A percentile compares a stretch with the other conserved stretches of the same genome.
phyloP scores from a whole-genome alignment of 371 early-diverging fungal genomes.

The Umbelopsis sp. region DNA sequence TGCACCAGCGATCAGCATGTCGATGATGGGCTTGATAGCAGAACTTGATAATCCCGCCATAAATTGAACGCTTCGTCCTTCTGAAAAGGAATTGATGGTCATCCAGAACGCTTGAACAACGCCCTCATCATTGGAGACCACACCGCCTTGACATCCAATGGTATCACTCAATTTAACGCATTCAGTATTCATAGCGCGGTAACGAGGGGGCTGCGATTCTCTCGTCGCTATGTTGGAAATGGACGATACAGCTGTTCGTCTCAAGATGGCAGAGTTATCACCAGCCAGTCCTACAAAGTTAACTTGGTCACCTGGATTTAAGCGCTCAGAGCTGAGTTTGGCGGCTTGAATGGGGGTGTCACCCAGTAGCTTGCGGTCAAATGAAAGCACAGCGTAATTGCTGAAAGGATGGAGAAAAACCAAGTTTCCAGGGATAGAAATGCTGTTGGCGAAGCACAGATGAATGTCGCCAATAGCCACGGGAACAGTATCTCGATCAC shows the following conservation, averaged over 20 bases:
- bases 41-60: conserved; percentile 62
- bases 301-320: conserved; percentile 65
- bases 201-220: conserved; percentile 62
- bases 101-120: conserved; percentile 80
- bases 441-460: conserved; percentile 77
- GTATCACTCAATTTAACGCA: conserved; percentile 73
- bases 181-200: conserved; percentile 78
- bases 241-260: conserved; percentile 57
- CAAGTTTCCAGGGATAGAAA: conserved; percentile 74
- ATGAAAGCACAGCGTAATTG: conserved; percentile 80
- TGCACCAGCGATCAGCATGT: conserved; percentile 37
- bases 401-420: conserved; percentile 81
- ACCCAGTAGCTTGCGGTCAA: conserved; percentile 67
- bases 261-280: conserved; percentile 53
- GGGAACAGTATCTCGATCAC: conserved; percentile 83
- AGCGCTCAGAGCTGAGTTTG: conserved; percentile 44
- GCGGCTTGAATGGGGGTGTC: conserved; percentile 56
- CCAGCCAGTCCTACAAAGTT: conserved; percentile 69
- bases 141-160: conserved; percentile 65
- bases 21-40: conserved; percentile 37
- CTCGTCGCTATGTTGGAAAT: conserved; percentile 62
- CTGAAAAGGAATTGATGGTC: conserved; percentile 66
- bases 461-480: conserved; percentile 74
- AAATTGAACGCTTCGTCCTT: conserved; percentile 50
- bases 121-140: conserved; percentile 71